These are phyloP conservation scores for Stropharia rugosoannulata DNA, from an alignment of 768 basidiomycete species.

Conservation along the genomic window DNA sequence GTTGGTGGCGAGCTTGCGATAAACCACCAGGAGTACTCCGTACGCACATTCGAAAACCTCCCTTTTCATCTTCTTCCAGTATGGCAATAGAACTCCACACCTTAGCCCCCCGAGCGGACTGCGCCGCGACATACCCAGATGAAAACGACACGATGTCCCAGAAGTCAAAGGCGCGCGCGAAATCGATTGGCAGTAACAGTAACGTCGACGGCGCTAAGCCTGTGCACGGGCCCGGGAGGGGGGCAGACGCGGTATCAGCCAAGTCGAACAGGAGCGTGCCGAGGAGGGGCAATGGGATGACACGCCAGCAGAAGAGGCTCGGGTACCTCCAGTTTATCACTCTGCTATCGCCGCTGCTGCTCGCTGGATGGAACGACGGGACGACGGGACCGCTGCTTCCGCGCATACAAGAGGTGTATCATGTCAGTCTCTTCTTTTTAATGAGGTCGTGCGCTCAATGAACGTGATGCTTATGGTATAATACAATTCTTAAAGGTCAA, in stretches of 20 bases:
- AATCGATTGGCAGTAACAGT: too few species aligned
- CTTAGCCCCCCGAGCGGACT: too few species aligned
- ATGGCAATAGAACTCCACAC: too few species aligned
- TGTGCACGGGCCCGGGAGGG: too few species aligned
- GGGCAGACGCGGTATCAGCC: background rate
- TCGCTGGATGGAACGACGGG: constrained; percentile 81
- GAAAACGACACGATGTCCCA: too few species aligned
- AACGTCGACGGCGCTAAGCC: too few species aligned
- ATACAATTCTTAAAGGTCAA: constrained; percentile 31
- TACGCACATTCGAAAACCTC: too few species aligned
- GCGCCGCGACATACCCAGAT: too few species aligned
- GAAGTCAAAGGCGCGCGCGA: too few species aligned
- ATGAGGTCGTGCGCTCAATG: background rate
- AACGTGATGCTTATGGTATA: background rate
- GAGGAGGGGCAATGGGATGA: background rate
- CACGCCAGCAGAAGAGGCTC: constrained; percentile 1
- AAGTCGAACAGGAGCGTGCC: background rate
- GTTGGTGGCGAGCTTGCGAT: too few species aligned
- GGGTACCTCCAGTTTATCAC: constrained; percentile 48
- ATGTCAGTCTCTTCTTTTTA: constrained; percentile 29
- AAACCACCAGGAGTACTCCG: too few species aligned
- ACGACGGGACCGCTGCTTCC: constrained; percentile 74
- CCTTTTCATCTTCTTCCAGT: too few species aligned
- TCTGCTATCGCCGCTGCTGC: constrained; percentile 53
- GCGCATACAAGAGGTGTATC: constrained; percentile 57